Percentiles rank a stretch among this genome's conserved stretches.
These are phyloP conservation scores for Hypholoma fasciculare DNA, from an alignment of 768 basidiomycete genomes.

Conservation along the genomic window DNA sequence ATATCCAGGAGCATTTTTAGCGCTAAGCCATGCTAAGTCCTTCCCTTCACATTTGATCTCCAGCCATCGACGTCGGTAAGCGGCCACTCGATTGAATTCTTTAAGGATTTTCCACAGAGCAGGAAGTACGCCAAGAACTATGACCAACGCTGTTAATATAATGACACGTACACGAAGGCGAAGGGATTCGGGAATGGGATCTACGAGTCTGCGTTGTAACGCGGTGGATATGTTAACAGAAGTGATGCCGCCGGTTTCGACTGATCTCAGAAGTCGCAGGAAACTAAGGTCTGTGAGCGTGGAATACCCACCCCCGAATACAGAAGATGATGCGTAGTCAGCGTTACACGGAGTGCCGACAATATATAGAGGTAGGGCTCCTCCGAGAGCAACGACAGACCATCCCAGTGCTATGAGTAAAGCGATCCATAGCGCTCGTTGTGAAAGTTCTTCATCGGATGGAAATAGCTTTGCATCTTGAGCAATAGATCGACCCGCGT, in stretches of 20 bases:
- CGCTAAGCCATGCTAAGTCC: conserved; percentile 78
- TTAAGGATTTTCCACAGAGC: conserved; percentile 62
- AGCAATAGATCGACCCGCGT: conserved; percentile 48
- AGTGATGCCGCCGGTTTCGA: conserved; percentile 45
- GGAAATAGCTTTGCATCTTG: conserved; percentile 62
- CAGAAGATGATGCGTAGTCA: conserved; percentile 40
- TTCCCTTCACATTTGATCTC: conserved; percentile 63
- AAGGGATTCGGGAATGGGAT: conserved; percentile 34
- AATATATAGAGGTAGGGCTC: conserved; percentile 72
- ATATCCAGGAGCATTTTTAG: conserved; percentile 62
- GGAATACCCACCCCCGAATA: conserved; percentile 61
- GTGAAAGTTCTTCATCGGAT: conserved; percentile 72
- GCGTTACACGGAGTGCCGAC: conserved; percentile 70
- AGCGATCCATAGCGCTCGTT: conserved; percentile 68
- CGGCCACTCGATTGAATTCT: conserved; percentile 60
- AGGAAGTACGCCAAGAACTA: conserved; percentile 64
- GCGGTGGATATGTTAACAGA: conserved; percentile 25
- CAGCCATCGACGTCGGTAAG: conserved; percentile 60
- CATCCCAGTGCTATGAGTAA: conserved; percentile 65
- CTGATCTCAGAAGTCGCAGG: conserved; percentile 65
- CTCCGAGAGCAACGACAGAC: conserved; percentile 69
- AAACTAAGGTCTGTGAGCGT: conserved; percentile 75
- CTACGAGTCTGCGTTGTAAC: conserved; percentile 31
- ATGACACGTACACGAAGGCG: conserved; percentile 65
- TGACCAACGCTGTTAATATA: conserved; percentile 59